A percentile compares a stretch with the other conserved stretches of the same genome.
Conservation (phyloP, 805 yeast genomes). For the Blastobotrys muscicola region DNA sequence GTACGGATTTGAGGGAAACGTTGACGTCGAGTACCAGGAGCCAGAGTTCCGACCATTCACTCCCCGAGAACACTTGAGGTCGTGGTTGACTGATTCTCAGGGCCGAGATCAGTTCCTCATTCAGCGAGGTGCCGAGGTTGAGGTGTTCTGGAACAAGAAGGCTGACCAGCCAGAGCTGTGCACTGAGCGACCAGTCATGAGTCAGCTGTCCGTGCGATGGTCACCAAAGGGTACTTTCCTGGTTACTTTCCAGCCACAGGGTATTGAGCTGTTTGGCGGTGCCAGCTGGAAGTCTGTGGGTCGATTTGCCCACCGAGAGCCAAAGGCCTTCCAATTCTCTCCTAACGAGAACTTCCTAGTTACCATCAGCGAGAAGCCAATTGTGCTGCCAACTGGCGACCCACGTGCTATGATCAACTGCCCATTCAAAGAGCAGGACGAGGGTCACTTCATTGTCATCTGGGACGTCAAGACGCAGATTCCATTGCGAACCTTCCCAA, state of each 20-base stretch:
- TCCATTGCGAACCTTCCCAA: conserved; percentile 82
- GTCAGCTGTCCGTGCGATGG: conserved; percentile 78
- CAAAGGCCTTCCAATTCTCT: conserved; percentile 80
- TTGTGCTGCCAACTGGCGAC: conserved; percentile 53
- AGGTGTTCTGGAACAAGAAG: conserved; percentile 78
- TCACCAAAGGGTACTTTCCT: conserved; percentile 90
- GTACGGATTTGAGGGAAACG: conserved; percentile 55
- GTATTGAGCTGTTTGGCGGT: conserved; percentile 96
- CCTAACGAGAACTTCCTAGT: conserved; percentile 87
- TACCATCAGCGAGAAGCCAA: conserved; percentile 81
- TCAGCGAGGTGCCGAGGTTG: conserved; percentile 72
- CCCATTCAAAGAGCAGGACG: conserved; percentile 81
- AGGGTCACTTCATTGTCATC: conserved; percentile 86
- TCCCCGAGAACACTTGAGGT: conserved; percentile 70
- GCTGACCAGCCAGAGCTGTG: conserved; percentile 63
- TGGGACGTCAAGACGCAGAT: conserved; percentile 86
- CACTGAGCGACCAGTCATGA: conserved; percentile 74
- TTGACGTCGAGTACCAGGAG: conserved; percentile 49
- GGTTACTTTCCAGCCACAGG: conserved; percentile 84
- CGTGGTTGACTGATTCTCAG: conserved; percentile 82
- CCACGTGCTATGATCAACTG: conserved; percentile 51
- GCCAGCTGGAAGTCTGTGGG: conserved; percentile 59
- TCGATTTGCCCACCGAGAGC: conserved; percentile 82
- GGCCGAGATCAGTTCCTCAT: conserved; percentile 86
- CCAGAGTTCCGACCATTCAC: conserved; percentile 67